Percentiles rank a stretch among this genome's conserved stretches.
Evolutionary conservation across 352 stramenopile genomes (phyloP).

Genomic region (Phytophthora brassicae): DNA sequence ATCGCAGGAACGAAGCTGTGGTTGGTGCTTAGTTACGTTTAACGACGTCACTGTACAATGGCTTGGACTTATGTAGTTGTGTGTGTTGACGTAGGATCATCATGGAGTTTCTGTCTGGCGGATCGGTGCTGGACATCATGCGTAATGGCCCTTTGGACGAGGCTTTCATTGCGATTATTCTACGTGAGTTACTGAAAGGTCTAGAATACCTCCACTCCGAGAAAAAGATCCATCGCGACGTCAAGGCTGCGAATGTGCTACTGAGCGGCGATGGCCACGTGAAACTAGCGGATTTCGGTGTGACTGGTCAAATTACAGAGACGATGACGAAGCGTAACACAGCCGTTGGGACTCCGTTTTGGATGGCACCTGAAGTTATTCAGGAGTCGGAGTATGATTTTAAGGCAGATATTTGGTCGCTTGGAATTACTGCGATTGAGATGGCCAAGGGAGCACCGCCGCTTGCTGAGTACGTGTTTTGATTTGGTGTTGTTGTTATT

Average conservation of each 20-base stretch:
- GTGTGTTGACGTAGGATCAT: conserved; percentile 73
- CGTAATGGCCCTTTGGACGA: conserved; percentile 73
- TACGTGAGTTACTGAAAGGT: conserved; percentile 76
- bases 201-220: conserved; percentile 82
- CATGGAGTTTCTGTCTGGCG: conserved; percentile 94
- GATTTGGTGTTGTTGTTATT: neutral
- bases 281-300: conserved; percentile 83
- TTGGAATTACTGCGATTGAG: conserved; percentile 99
- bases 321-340: conserved; percentile 98
- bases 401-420: conserved; percentile 97
- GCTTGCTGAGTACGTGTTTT: conserved; percentile 74
- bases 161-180: conserved; percentile 81
- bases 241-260: conserved; percentile 84
- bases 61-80: too few relatives aligned
- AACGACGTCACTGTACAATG: neutral
- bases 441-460: conserved; percentile 97
- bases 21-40: conserved; percentile 23
- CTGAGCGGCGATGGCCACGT: conserved; percentile 79
- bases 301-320: conserved; percentile 95
- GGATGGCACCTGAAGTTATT: conserved; percentile 94
- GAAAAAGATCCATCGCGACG: conserved; percentile 85
- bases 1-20: conserved; percentile 83
- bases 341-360: conserved; percentile 97
- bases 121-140: conserved; percentile 90
- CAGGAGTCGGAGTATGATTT: conserved; percentile 93